Evolutionary conservation across 345 rosid species (phyloP), one percentile per base, ranked within the genome.

Genomic region (Microcos paniculata): DNA sequence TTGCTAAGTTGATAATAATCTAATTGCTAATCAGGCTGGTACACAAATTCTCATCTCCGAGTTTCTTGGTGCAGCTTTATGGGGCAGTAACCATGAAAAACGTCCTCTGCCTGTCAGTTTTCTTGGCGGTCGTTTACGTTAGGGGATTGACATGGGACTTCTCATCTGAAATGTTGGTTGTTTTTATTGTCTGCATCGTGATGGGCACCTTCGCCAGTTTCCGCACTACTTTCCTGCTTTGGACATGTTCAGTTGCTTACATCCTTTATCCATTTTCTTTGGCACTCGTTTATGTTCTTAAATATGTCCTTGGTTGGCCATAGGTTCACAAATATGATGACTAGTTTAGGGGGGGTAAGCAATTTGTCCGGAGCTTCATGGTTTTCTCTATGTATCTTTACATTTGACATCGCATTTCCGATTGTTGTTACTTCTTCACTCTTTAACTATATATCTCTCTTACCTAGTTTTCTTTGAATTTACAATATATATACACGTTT

Each of bases 71-170:
- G 80, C 95, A 93, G 99, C 85, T 96, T 26, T 96, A 94, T 55
- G 98, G 97, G 51, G 91, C 96, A 11, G 97, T 86, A 30, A 92
- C 99, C 16, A 93, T 90, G 97, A 96, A 93, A 78, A 96, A 96
- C 68, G 77, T 92, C 58, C 96, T 96, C 6, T 93, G 97, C 88
- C 88, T 93, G 23, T 89, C 98, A 2, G 99, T 96, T 57, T 96
- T 96, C 90, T 77, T 93, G 77, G 94, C 94, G 1, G 87, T 96
- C 23, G 97, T 96, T 30, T 96, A 93, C 68, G 8, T 67, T 9
- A 78, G 97, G 80, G n/a, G n/a, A n/a, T n/a, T n/a, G n/a, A n/a
- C n/a, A n/a, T n/a, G n/a, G n/a, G n/a, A n/a, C n/a, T n/a, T 96
- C 82, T 96, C 99, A 62, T 79, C 98, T 3, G 98, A 96, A 87